Evolutionary conservation across 345 rosid species (phyloP).

Genomic region (Salix arbutifolia): DNA sequence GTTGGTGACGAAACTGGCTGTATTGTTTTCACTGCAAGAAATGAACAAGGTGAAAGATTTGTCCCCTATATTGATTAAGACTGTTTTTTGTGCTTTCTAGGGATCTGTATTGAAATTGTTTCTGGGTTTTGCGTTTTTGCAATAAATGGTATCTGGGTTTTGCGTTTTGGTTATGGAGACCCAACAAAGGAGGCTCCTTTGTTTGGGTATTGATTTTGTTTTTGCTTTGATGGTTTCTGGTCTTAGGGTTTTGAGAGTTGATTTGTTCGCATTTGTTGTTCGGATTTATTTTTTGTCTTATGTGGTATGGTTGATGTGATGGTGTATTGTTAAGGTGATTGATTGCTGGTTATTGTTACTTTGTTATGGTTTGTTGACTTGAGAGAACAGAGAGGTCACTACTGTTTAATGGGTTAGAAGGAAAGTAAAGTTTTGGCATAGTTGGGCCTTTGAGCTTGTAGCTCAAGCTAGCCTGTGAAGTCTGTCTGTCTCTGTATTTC

Average conservation of each 20-base stretch:
- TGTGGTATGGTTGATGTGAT: neutral
- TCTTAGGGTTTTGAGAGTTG: neutral
- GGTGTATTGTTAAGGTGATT: neutral
- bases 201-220: neutral
- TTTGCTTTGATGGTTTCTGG: neutral
- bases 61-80: neutral
- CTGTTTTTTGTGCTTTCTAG: neutral
- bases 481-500: neutral
- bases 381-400: neutral
- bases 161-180: neutral
- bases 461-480: neutral
- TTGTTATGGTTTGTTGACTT: neutral
- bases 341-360: neutral
- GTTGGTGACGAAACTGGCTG: constrained; percentile 72
- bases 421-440: neutral
- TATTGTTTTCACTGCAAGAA: constrained; percentile 85
- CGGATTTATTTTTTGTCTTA: neutral
- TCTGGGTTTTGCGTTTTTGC: neutral
- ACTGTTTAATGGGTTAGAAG: neutral
- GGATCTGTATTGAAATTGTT: neutral
- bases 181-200: neutral
- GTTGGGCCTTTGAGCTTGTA: neutral
- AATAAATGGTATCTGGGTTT: neutral
- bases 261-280: neutral
- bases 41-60: constrained; percentile 58